Evolutionary conservation across 805 yeast species (phyloP).

Genomic region (Ogataea parapolymorpha): DNA sequence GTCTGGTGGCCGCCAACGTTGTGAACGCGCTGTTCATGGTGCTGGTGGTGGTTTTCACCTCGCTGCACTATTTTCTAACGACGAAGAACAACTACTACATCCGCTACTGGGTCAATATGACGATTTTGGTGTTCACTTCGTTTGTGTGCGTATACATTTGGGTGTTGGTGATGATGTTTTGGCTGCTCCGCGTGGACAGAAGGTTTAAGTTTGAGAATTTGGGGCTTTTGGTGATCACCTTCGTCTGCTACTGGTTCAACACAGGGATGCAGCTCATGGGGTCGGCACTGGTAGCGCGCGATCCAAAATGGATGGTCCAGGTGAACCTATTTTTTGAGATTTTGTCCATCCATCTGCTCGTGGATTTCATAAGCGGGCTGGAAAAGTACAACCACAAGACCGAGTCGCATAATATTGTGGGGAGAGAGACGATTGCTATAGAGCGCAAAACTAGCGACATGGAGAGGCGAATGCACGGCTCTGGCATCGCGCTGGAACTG

Average conservation of each 20-base stretch:
- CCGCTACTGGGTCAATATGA: slow-evolving; percentile 31
- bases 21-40: slow-evolving; percentile 9
- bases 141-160: slow-evolving; percentile 30
- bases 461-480: neutral
- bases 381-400: slow-evolving; percentile 45
- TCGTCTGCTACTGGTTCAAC: slow-evolving; percentile 36
- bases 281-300: slow-evolving; percentile 32
- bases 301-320: slow-evolving; percentile 48
- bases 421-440: slow-evolving; percentile 41
- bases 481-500: neutral
- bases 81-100: neutral
- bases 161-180: slow-evolving; percentile 38
- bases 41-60: slow-evolving; percentile 6
- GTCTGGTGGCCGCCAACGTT: slow-evolving; percentile 5
- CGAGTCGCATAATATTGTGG: slow-evolving; percentile 59
- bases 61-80: slow-evolving; percentile 7
- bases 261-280: slow-evolving; percentile 30
- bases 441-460: neutral
- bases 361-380: slow-evolving; percentile 66
- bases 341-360: slow-evolving; percentile 49
- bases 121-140: slow-evolving; percentile 30
- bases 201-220: slow-evolving; percentile 45
- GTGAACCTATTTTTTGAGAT: slow-evolving; percentile 46
- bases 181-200: slow-evolving; percentile 36
- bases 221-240: slow-evolving; percentile 45